A percentile compares a stretch with the other conserved stretches of the same genome.
Evolutionary conservation across 768 basidiomycete genomes (phyloP).

Genomic region (Amanita polypyramis): DNA sequence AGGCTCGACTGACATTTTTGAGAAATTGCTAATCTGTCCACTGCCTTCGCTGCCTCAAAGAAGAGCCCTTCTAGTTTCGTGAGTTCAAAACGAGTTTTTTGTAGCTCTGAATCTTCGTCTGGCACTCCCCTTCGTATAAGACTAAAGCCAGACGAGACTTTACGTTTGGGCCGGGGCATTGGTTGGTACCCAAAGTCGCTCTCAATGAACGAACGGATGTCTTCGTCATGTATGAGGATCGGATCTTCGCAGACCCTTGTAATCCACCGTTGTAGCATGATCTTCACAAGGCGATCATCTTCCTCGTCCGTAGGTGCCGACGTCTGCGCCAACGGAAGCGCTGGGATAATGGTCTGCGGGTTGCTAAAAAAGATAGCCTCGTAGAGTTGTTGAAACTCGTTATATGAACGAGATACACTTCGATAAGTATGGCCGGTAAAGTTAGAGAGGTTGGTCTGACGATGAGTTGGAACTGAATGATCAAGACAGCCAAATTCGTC

Average conservation of each 20-base stretch:
- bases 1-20: conserved; percentile 52
- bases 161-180: conserved; percentile 64
- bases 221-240: conserved; percentile 82
- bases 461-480: conserved; percentile 1
- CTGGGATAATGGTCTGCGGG: conserved; percentile 94
- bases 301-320: conserved; percentile 97
- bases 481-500: not conserved
- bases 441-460: conserved; percentile 89
- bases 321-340: conserved; percentile 91
- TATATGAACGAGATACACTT: conserved; percentile 90
- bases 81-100: conserved; percentile 81
- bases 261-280: conserved; percentile 93
- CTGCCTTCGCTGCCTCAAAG: conserved; percentile 84
- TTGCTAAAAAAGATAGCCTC: conserved; percentile 83
- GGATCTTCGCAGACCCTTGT: conserved; percentile 88
- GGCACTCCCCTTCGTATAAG: conserved; percentile 73
- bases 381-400: conserved; percentile 91
- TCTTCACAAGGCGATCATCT: conserved; percentile 90
- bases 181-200: conserved; percentile 96
- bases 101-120: conserved; percentile 91
- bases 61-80: conserved; percentile 89
- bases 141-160: conserved; percentile 63
- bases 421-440: conserved; percentile 85
- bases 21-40: conserved; percentile 75
- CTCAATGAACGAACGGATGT: conserved; percentile 90